Evolutionary conservation across 345 rosid species (phyloP), one percentile per base, ranked within the genome.

Genomic region (Psidium guajava): DNA sequence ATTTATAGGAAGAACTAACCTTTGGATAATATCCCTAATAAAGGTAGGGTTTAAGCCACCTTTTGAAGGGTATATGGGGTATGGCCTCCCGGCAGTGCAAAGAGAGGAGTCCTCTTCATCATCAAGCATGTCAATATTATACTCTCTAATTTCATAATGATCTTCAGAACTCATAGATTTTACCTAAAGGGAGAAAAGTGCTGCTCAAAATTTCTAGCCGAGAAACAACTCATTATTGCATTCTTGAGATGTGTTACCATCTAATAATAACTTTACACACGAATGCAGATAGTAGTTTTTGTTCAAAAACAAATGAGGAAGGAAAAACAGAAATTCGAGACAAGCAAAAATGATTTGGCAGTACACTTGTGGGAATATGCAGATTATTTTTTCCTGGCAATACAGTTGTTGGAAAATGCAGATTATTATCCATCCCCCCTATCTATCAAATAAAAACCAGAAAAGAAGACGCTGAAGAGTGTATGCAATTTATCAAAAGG

Each of bases 51-150:
- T 91, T 90, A 93, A 87, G 87, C 96, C 96, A 86, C 99, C 98
- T 91, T 96, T 97, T 81, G 98, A 93, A 84, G 98, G 98, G 91
- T 97, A 96, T 82, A 97, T 97, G 86, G 98, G 98, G 91, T 95
- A 95, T 49, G 98, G 98, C 90, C 93, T 95, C 88, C 88, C 93
- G 84, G 90, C 92, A 80, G 87, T 85, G 81, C 81, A 88, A 88
- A 87, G 87, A 87, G 93, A 92, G 94, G 94, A 89, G 86, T 91
- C 96, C 3, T 90, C 90, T 83, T 88, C 95, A 93, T 94, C 96
- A 88, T 93, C 90, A 84, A 97, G 90, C 88, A 92, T 90, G 87
- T 96, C 96, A 83, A 96, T 96, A 86, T 88, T 89, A 86, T 95
- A 97, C 74, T 96, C 98, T 90, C 93, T 92, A 91, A 97, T 93